Conservation (phyloP, 768 basidiomycete genomes). For the Termitomyces eurrhizus region DNA sequence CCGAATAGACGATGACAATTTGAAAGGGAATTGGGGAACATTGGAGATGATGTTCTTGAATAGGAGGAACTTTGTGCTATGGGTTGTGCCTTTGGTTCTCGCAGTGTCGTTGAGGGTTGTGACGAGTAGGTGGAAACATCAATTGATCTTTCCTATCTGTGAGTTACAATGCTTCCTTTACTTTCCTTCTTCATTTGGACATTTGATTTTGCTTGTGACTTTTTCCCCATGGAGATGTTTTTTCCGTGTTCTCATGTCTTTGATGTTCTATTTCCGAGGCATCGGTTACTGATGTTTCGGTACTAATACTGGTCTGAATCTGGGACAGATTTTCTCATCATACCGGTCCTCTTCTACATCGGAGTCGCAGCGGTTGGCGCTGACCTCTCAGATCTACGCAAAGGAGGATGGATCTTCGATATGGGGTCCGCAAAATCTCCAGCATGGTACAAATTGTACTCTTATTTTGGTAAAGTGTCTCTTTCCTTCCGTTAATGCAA, state of each 20-base stretch:
- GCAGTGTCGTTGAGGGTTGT: conserved; percentile 78
- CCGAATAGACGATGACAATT: conserved; percentile 73
- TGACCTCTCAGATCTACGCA: conserved; percentile 56
- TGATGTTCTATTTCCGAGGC: neutral
- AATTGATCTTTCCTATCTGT: conserved; percentile 90
- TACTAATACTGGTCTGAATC: neutral
- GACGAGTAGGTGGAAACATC: conserved; percentile 79
- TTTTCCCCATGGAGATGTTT: neutral
- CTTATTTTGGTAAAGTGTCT: conserved; percentile 59
- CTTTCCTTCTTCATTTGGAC: neutral
- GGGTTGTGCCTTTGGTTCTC: conserved; percentile 75
- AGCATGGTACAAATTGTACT: conserved; percentile 84
- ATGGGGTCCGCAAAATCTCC: conserved; percentile 38
- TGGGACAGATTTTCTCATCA: conserved; percentile 65
- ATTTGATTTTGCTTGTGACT: neutral
- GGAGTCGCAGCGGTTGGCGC: conserved; percentile 64
- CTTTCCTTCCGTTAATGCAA: neutral
- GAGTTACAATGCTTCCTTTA: conserved; percentile 23
- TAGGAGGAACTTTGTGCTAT: conserved; percentile 61
- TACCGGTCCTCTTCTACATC: conserved; percentile 83
- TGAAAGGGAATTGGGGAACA: conserved; percentile 49
- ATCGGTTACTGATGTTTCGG: neutral
- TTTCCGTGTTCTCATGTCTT: neutral
- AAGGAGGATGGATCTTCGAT: conserved; percentile 84
- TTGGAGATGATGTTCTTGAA: conserved; percentile 68